Conservation (phyloP, 352 stramenopile species). For the Ochromonadaceae sp. region DNA sequence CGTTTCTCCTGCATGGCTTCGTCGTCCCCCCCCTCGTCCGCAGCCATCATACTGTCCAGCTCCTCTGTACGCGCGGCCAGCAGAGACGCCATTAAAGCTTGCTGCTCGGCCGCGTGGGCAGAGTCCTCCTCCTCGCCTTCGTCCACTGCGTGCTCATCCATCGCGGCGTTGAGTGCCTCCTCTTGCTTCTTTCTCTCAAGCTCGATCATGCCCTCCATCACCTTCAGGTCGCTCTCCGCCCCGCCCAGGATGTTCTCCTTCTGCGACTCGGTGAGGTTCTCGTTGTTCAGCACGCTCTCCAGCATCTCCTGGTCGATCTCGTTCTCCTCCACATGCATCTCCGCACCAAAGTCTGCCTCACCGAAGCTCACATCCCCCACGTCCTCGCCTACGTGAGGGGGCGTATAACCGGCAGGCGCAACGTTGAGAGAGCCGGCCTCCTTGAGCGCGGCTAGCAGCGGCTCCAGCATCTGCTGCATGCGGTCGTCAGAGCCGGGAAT, state of each 20-base stretch:
- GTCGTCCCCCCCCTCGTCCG: too few species aligned
- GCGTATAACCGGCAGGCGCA: not conserved
- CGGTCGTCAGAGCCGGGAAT: not conserved
- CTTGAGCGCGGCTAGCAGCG: not conserved
- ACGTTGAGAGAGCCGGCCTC: too few species aligned
- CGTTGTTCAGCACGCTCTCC: not conserved
- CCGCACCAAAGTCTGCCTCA: too few species aligned
- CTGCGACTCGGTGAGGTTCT: not conserved
- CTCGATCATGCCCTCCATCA: conserved; percentile 2
- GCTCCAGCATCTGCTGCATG: conserved; percentile 1
- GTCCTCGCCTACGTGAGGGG: not conserved
- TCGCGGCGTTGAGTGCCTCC: not conserved
- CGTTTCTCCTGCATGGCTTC: too few species aligned
- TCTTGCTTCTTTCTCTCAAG: not conserved
- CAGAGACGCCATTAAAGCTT: too few species aligned
- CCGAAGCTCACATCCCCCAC: too few species aligned
- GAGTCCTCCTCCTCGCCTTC: too few species aligned
- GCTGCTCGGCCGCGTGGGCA: too few species aligned
- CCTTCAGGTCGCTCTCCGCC: not conserved
- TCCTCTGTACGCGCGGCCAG: too few species aligned
- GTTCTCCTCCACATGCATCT: conserved; percentile 6
- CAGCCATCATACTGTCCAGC: too few species aligned
- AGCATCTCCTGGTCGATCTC: not conserved
- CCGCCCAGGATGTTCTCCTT: not conserved
- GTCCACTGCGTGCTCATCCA: too few species aligned